Conservation (phyloP, 495 filamentous ascomycete species). For the Collariella sp. region DNA sequence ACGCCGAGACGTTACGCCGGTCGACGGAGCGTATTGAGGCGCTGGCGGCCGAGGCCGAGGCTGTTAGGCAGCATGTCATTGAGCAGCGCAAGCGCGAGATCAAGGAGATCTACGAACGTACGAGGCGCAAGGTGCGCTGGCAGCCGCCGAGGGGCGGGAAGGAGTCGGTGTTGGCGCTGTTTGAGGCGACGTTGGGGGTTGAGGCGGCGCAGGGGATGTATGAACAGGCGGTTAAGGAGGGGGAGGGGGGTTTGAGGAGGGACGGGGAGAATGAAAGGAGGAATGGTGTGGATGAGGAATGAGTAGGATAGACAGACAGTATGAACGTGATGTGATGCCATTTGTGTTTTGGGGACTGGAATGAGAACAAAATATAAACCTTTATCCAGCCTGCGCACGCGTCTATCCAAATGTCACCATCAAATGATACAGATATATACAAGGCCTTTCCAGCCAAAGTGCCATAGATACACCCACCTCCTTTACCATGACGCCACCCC, state of each 20-base stretch:
- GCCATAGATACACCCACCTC: no score
- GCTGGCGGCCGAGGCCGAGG: conserved; percentile 72
- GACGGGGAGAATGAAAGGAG: not conserved
- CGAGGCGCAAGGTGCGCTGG: conserved; percentile 58
- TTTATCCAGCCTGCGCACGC: no score
- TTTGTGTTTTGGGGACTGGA: no score
- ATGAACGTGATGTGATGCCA: no score
- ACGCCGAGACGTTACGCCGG: conserved; percentile 68
- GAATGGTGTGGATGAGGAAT: not conserved
- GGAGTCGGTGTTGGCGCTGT: conserved; percentile 63
- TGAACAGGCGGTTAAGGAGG: conserved; percentile 26
- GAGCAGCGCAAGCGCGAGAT: conserved; percentile 63
- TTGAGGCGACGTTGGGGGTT: conserved; percentile 63
- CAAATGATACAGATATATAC: no score
- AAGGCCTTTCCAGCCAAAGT: no score
- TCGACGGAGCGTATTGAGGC: conserved; percentile 73
- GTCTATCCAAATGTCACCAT: no score
- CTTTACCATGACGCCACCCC: not conserved
- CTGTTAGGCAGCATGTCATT: conserved; percentile 51
- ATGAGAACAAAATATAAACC: no score
- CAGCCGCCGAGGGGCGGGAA: conserved; percentile 64
- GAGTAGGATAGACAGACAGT: no score
- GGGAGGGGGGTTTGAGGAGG: not conserved
- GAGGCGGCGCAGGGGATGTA: conserved; percentile 56
- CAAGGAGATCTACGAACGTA: conserved; percentile 55